Conservation (phyloP, 2,329 filamentous ascomycete species). For the Penicillium sp. region DNA sequence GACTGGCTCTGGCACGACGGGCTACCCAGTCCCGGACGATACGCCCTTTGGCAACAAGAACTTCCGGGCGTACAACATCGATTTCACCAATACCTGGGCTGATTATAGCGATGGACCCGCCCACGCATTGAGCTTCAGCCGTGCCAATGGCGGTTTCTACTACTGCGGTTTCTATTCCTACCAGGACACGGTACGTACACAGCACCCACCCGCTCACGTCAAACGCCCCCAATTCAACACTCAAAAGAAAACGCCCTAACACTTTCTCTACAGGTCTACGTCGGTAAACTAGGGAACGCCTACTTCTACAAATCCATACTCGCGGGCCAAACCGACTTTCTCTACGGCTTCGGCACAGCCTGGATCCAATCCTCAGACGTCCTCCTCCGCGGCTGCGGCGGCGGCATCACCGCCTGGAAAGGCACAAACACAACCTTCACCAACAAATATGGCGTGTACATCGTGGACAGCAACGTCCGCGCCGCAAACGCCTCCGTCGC, state of each 20-base stretch:
- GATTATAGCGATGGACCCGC: slow-evolving; percentile 60
- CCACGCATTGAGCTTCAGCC: slow-evolving; percentile 63
- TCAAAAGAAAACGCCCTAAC: neutral
- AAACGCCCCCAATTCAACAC: neutral
- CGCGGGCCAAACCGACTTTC: slow-evolving; percentile 69
- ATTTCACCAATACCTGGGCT: slow-evolving; percentile 64
- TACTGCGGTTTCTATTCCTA: slow-evolving; percentile 68
- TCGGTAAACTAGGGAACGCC: slow-evolving; percentile 68
- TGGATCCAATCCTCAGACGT: slow-evolving; percentile 62
- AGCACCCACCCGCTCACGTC: neutral
- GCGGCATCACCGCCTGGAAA: slow-evolving; percentile 72
- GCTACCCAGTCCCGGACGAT: slow-evolving; percentile 61
- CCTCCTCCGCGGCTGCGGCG: slow-evolving; percentile 63
- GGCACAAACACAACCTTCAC: slow-evolving; percentile 66
- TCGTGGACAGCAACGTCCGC: slow-evolving; percentile 58
- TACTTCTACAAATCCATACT: slow-evolving; percentile 66
- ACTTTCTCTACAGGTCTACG: slow-evolving; percentile 52
- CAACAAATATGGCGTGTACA: slow-evolving; percentile 70
- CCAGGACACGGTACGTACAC: slow-evolving; percentile 62
- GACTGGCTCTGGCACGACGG: slow-evolving; percentile 65
- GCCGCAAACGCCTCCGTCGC: slow-evolving; percentile 57
- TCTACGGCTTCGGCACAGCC: slow-evolving; percentile 69
- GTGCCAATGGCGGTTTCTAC: slow-evolving; percentile 70
- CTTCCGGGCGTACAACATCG: slow-evolving; percentile 69
- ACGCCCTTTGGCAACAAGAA: slow-evolving; percentile 67